Evolutionary conservation across 2,329 filamentous ascomycete genomes (phyloP).

Genomic region (Metarhizium anisopliae): DNA sequence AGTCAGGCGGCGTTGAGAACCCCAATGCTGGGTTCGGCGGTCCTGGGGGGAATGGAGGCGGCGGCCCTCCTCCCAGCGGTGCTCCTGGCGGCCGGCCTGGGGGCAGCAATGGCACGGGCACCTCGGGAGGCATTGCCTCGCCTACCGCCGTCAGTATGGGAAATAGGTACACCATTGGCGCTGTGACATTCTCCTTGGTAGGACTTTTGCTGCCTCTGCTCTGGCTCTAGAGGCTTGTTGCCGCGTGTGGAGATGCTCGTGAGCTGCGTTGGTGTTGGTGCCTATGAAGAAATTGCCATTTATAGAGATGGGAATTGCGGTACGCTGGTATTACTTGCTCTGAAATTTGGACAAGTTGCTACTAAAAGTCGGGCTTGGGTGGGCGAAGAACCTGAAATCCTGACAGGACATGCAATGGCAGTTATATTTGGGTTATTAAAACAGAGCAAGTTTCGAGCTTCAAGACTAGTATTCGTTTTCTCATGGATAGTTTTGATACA

Average conservation of each 20-base stretch:
- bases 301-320: no score
- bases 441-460: no score
- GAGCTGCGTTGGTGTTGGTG: no score
- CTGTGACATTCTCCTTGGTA: neutral
- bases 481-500: no score
- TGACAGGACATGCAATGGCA: no score
- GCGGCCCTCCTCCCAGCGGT: neutral
- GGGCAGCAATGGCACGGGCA: neutral
- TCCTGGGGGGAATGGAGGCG: neutral
- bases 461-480: no score
- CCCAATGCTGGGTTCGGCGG: conserved; percentile 11
- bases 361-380: no score
- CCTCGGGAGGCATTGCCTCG: neutral
- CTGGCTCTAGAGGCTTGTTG: conserved; percentile 13
- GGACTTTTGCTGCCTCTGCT: neutral
- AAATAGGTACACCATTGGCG: neutral
- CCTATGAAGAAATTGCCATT: no score
- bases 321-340: no score
- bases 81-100: neutral
- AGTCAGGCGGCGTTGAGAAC: conserved; percentile 23
- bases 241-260: neutral
- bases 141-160: neutral
- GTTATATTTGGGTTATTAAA: no score
- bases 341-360: no score
- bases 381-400: no score